Conservation (phyloP, 2,329 filamentous ascomycete genomes). For the Stagonosporopsis rhizophila region DNA sequence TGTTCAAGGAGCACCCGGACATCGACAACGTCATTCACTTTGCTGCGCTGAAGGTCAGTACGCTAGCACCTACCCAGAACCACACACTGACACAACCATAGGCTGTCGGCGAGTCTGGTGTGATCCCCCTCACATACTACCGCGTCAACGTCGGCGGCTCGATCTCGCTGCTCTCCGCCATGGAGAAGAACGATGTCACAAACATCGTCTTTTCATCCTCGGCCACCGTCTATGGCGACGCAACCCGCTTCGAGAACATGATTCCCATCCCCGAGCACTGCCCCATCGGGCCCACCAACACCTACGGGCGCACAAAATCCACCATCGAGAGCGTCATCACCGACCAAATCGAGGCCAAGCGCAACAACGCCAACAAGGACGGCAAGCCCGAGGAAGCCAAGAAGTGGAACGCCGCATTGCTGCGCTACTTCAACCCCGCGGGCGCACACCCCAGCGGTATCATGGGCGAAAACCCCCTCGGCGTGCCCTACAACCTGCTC, state of each 20-base stretch:
- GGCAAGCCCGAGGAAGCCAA: constrained; percentile 66
- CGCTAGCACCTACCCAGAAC: background rate
- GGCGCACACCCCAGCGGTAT: constrained; percentile 93
- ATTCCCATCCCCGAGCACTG: constrained; percentile 98
- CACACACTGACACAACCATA: constrained; percentile 46
- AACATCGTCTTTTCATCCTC: constrained; percentile 99
- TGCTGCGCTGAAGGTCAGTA: constrained; percentile 85
- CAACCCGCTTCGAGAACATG: constrained; percentile 95
- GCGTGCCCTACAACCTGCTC: constrained; percentile 93
- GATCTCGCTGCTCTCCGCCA: constrained; percentile 82
- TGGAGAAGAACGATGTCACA: constrained; percentile 87
- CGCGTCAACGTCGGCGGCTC: constrained; percentile 94
- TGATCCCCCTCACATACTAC: constrained; percentile 97
- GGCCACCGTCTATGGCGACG: constrained; percentile 97
- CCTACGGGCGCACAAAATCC: constrained; percentile 96
- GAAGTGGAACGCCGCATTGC: constrained; percentile 89
- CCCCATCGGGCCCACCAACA: constrained; percentile 95
- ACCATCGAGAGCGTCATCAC: constrained; percentile 91
- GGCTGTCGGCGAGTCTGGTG: constrained; percentile 94
- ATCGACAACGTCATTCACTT: constrained; percentile 99
- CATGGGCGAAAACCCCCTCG: constrained; percentile 98
- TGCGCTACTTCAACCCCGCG: constrained; percentile 98
- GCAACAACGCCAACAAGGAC: constrained; percentile 80
- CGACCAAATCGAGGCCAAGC: constrained; percentile 86
- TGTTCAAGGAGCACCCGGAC: constrained; percentile 86